Evolutionary conservation across 768 basidiomycete genomes (phyloP), one percentile per base, ranked within the genome.

Genomic region (Coprinopsis strossmayeri): DNA sequence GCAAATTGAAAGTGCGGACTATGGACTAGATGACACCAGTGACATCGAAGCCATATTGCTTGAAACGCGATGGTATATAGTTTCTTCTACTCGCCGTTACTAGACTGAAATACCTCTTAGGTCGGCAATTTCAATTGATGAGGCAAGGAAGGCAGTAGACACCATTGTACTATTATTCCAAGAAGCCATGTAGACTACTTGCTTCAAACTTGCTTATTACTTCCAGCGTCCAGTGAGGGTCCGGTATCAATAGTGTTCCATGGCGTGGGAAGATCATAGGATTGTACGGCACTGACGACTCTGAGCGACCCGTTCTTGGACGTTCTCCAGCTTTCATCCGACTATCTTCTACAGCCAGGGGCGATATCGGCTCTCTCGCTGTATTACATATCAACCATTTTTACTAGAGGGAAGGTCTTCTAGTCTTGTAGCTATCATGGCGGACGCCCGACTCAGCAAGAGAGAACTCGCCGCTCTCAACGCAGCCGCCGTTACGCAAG

Each of bases 401-500:
- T 15, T 7, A 38, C 35, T 5, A 11, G 10, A 11, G 18, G 35
- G 18, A 38, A 18, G 35, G 11, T 38, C 9, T 10, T 11, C 9
- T 9, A 38, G 24, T 24, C 23, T 21, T 25, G 10, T 26, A 24
- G 24, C 40, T 9, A 42, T 18, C 5, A 78, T 78, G 77, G 50
- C 69, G 41, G 64, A 79, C 64, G 73, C 84, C 59, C 78, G 84
- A 53, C 65, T 89, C 45, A 84, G 72, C 61, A 82, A 89, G 64
- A 74, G 65, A 55, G 87, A 90, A 62, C 65, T 90, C 59, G 84
- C 87, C 47, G 76, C 79, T 44, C 83, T 91, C 63, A 91, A 91
- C 63, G 87, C 88, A 44, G 87, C 90, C 42, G 91, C 91, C 27
- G 91, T 91, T 43, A 91, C 90, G 45, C 81, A 77, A 61, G 84